Evolutionary conservation across 2,329 filamentous ascomycete genomes (phyloP), one percentile per base, ranked within the genome.

Genomic region (Fusarium nanum): DNA sequence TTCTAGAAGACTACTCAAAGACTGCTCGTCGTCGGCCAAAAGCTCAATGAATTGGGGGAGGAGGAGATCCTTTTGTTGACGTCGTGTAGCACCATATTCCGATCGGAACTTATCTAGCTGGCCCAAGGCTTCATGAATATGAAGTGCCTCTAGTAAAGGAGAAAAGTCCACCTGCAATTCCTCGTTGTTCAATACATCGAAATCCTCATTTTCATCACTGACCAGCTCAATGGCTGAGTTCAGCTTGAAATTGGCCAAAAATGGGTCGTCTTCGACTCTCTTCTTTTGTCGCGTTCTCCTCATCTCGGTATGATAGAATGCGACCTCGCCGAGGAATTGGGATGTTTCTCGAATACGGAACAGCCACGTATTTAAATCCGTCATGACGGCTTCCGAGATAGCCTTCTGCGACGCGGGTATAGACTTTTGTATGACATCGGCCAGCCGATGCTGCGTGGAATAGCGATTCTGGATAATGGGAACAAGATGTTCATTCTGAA

Each of bases 191-290:
- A 99, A 83, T 11, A 98, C 91, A 77, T 99, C 94, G 75, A 97
- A 98, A 77, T 99, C 96, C 76, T 98, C 94, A 61, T 89, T 92
- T 81, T 99, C 96, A 73, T 99, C 96, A 46, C 93, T 94, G 9
- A 98, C 94, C 47, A 98, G 85, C 80, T 99, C 96, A 70, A 98
- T 96, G 4, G 96, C 92, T 11, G 96, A 98, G 78, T 98, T 99
- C 30, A 99, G 83, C 77, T 93, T 97, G 83, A 98, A 98, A 72
- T 92, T 91, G 34, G 86, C 85, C 45, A 98, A 84, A 70, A 92
- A 94, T 0, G 89, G 84, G 64, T 94, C 90, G 22, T 89, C 86
- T 70, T 97, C 92, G 11, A 92, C 88, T 22, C 96, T 88, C 75
- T 97, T 91, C 77, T 94, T 92, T 76, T 97, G 93, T 53, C 95